Conservation (phyloP, 208 protist genomes). For the Acanthamoeba royreba region DNA sequence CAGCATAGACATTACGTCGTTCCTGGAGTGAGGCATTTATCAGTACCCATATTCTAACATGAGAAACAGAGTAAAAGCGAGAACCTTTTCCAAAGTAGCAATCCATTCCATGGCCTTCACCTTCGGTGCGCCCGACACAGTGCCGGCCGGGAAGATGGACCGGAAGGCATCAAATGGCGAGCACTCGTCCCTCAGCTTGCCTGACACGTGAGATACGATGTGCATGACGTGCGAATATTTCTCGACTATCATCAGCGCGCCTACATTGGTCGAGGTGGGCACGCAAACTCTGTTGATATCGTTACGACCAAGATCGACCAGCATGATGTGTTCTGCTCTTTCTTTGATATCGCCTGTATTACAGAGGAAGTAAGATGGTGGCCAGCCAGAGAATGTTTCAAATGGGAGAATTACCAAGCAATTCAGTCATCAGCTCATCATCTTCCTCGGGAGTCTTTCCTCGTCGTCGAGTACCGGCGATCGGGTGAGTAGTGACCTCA, state of each 20-base stretch:
- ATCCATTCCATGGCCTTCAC: constrained; percentile 72
- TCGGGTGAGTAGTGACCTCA: constrained; percentile 65
- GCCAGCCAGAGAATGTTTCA: not conserved
- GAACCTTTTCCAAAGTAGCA: constrained; percentile 48
- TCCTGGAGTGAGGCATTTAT: not conserved
- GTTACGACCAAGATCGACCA: constrained; percentile 73
- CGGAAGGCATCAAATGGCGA: constrained; percentile 71
- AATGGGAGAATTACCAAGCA: not conserved
- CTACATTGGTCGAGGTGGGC: constrained; percentile 18
- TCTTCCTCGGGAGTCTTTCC: constrained; percentile 67
- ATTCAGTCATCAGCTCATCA: not conserved
- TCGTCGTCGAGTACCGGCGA: constrained; percentile 69
- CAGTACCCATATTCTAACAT: not conserved
- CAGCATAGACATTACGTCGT: constrained; percentile 65
- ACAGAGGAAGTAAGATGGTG: not conserved
- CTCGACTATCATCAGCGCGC: constrained; percentile 69
- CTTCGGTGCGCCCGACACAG: constrained; percentile 68
- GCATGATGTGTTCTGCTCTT: constrained; percentile 74
- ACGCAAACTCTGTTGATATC: constrained; percentile 65
- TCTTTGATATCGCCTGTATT: constrained; percentile 64
- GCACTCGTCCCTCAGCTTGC: constrained; percentile 46
- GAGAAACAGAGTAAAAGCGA: not conserved
- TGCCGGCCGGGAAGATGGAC: constrained; percentile 75
- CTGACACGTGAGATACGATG: constrained; percentile 63
- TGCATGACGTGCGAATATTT: constrained; percentile 76